Conservation (phyloP, 768 basidiomycete genomes). For the Candolleomyces efflorescens region DNA sequence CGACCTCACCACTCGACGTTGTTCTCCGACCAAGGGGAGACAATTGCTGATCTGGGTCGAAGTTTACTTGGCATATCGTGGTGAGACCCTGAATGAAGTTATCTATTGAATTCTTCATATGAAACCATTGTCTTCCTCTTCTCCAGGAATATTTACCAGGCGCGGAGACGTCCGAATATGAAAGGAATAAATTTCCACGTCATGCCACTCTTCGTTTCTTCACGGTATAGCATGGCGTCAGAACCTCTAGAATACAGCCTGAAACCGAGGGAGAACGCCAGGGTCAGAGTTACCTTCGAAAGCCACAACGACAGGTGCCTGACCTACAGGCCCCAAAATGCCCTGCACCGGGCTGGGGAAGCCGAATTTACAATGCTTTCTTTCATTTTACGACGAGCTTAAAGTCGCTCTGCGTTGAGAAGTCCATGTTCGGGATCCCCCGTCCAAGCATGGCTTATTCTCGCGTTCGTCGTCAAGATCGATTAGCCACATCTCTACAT, state of each 20-base stretch:
- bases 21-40: neutral
- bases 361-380: neutral
- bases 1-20: neutral
- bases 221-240: neutral
- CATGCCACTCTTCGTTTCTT: conserved; percentile 1
- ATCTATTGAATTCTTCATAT: neutral
- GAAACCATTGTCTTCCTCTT: neutral
- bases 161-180: neutral
- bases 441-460: no score
- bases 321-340: neutral
- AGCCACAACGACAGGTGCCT: neutral
- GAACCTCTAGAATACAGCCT: neutral
- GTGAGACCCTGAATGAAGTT: neutral
- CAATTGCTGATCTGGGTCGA: neutral
- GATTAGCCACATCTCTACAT: no score
- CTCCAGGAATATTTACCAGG: neutral
- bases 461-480: no score
- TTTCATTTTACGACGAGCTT: neutral
- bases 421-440: no score
- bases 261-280: neutral
- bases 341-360: neutral
- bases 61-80: conserved; percentile 5
- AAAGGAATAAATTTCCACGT: neutral
- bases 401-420: no score
- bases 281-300: neutral